These are phyloP conservation scores for Linum lewisii DNA, from an alignment of 345 rosid genomes.

Conservation along the genomic window DNA sequence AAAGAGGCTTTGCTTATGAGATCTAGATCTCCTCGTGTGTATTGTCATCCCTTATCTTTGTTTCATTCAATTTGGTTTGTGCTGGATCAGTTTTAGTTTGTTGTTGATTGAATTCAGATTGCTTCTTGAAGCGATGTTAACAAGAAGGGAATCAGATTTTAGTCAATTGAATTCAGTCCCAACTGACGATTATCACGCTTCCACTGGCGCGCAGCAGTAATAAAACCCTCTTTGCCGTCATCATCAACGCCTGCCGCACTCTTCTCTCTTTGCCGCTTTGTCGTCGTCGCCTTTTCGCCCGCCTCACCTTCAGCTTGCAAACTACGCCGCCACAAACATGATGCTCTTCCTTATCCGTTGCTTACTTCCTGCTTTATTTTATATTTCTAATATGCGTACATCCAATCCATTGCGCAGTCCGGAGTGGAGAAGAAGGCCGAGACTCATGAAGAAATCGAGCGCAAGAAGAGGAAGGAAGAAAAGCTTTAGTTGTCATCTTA, in stretches of 20 bases:
- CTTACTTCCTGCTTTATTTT: neutral
- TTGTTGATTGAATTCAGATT: no score
- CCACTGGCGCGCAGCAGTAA: neutral
- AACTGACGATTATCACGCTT: no score
- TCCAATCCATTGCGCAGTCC: slow-evolving; percentile 23
- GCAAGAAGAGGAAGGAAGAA: slow-evolving; percentile 89
- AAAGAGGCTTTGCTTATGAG: no score
- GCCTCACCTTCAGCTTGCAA: neutral
- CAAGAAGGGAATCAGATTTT: no score
- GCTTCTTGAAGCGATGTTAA: no score
- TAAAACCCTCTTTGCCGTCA: neutral
- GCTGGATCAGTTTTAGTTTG: no score
- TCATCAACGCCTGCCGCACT: neutral
- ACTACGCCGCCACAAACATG: neutral
- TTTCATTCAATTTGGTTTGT: no score
- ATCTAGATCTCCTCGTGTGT: no score
- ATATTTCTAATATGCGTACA: neutral
- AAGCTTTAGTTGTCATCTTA: slow-evolving; percentile 30
- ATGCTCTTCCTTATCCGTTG: neutral
- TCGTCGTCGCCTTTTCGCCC: neutral
- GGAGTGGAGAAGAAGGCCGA: slow-evolving; percentile 41
- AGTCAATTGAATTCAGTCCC: no score
- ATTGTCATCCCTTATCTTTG: no score
- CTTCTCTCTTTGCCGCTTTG: neutral
- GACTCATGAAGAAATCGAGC: slow-evolving; percentile 66